phyloP scores from a whole-genome alignment of 2,329 filamentous ascomycete genomes.

The Pseudonectria foliicola region DNA sequence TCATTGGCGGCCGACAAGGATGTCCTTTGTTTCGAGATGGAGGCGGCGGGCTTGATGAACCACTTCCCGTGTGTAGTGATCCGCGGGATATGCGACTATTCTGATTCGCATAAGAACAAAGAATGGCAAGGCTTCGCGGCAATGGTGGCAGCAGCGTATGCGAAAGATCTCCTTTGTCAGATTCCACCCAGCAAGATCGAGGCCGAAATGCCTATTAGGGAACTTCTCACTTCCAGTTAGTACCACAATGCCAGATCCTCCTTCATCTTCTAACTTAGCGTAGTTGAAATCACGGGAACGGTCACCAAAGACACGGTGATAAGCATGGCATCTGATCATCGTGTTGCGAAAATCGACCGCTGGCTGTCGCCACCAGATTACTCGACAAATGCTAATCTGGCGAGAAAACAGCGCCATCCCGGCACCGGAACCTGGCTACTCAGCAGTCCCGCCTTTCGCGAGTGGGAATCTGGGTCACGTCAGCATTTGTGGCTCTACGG shows the following conservation, averaged over 20 bases:
- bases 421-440: slow-evolving; percentile 12
- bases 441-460: slow-evolving; percentile 2
- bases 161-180: slow-evolving; percentile 15
- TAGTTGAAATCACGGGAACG: background rate
- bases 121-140: slow-evolving; percentile 25
- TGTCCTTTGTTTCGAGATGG: slow-evolving; percentile 18
- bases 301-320: background rate
- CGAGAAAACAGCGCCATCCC: slow-evolving; percentile 4
- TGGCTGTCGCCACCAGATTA: slow-evolving; percentile 10
- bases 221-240: slow-evolving; percentile 4
- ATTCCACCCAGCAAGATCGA: slow-evolving; percentile 10
- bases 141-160: slow-evolving; percentile 23
- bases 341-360: slow-evolving; percentile 1
- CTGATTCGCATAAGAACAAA: slow-evolving; percentile 27
- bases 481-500: slow-evolving; percentile 15
- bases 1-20: background rate
- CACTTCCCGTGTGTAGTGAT: slow-evolving; percentile 25
- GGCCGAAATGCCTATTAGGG: slow-evolving; percentile 5
- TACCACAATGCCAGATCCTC: background rate
- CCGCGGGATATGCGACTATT: slow-evolving; percentile 30
- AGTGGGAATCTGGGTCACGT: slow-evolving; percentile 9
- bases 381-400: slow-evolving; percentile 5
- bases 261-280: background rate
- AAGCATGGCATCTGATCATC: background rate
- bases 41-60: slow-evolving; percentile 24